phyloP scores from a whole-genome alignment of 2,329 filamentous ascomycete species.

The Neonectria sp. region DNA sequence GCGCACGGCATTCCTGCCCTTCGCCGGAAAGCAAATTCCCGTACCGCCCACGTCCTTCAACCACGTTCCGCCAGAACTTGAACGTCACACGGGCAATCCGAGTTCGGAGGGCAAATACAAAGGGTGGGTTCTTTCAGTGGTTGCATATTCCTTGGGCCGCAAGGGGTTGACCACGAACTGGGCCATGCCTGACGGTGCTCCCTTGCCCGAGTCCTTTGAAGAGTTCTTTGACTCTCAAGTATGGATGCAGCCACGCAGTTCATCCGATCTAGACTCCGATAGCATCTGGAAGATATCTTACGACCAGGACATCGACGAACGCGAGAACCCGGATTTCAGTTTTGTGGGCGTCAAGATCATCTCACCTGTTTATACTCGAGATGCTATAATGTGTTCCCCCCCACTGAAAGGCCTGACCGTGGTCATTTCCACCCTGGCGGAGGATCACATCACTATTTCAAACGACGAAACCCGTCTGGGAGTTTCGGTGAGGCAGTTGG shows the following conservation, averaged over 20 bases:
- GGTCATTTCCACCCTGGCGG: constrained; percentile 24
- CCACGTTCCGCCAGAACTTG: neutral
- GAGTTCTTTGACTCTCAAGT: neutral
- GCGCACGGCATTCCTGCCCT: neutral
- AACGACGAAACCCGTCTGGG: constrained; percentile 31
- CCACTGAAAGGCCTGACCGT: neutral
- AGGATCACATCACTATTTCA: constrained; percentile 23
- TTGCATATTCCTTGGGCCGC: neutral
- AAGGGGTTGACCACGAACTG: constrained; percentile 11
- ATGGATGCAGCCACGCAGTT: neutral
- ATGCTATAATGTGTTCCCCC: neutral
- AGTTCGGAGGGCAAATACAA: neutral
- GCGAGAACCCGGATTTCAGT: constrained; percentile 24
- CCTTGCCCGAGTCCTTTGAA: neutral
- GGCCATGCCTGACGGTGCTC: neutral
- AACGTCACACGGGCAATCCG: neutral
- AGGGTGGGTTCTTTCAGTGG: constrained; percentile 7
- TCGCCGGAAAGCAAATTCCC: neutral
- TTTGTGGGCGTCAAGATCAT: constrained; percentile 36
- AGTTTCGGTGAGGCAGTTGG: constrained; percentile 7
- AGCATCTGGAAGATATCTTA: constrained; percentile 26
- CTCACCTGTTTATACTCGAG: constrained; percentile 26
- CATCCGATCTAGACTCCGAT: neutral
- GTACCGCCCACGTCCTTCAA: neutral
- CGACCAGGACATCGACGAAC: constrained; percentile 25